Base-by-base conservation (phyloP, 345 rosid species). In the Crucihimalaya himalaica region DNA sequence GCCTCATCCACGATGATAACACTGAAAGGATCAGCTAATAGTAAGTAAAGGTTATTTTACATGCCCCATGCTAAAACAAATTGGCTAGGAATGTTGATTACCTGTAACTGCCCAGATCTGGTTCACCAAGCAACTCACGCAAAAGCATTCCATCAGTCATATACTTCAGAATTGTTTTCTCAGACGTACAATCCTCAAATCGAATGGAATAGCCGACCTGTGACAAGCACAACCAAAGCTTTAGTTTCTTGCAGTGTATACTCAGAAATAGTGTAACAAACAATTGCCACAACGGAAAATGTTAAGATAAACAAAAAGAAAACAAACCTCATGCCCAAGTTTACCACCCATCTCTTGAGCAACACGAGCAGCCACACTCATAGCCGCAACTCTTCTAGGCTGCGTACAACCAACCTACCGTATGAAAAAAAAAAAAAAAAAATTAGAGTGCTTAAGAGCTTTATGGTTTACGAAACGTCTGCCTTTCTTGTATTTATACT, bases 111-210 rank as follows among this genome's bases (percentile, higher is more conserved):
- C 84, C 86, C 23, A 89, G 77, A 81, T 88, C 93, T 35, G 97
- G 96, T 63, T 89, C 96, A 25, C 93, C 91, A 73, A 92, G 86
- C 56, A 92, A 84, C 77, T 92, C 96, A 8, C 97, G 85, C 81
- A 89, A 69, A 59, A 92, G 75, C 93, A 92, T 92, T 59, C 97
- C 97, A 82, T 89, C 97, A 0, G 97, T 91, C 91, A 91, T 89
- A 70, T 89, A 91, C 75, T 91, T 91, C 58, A 91, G 43, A 63
- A 92, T 60, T 1, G 93, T 92, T 83, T 89, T 89, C 52, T 92
- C 96, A 1, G 96, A 92, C 6, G 96, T 89, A 73, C 93, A 89
- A 81, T 89, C 96, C 84, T 92, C 97, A 76, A 92, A 92, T n/a
- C 96, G 89, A 72, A 92, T 86, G 47, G 96, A 92, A 56, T 92